Base-by-base conservation (phyloP, 768 basidiomycete species). In the Tricholoma bakamatsutake region DNA sequence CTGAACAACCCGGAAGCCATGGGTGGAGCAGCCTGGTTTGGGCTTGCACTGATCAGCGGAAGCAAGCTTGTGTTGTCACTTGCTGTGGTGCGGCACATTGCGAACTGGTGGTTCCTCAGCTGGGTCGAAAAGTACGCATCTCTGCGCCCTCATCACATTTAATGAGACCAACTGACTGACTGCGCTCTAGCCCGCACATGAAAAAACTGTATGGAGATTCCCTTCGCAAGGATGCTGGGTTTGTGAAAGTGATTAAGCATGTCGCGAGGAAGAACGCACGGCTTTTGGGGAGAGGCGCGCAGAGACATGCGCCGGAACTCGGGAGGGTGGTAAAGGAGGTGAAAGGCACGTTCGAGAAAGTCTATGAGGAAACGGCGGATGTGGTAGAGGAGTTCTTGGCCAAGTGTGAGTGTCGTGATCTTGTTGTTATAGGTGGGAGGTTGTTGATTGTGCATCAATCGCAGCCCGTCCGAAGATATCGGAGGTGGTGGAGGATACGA, bases 231-330 rank as follows among this genome's bases (percentile, higher is more conserved):
- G 96, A 98, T 56, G 96, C 95, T 1, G 97, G 97, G 51, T 90
- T 98, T 60, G 92, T 96, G 62, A 97, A 98, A 75, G 95, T 98
- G n/a, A 87, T 99, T 70, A 95, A 94, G 72, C 90, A 80, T 57
- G 92, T 95, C 9, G 94, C 94, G 3, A 85, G 80, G 65, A 87
- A 86, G 73, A 91, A 93, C 58, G 90, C 85, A 0, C 80, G 81
- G 28, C 77, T 88, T 6, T 67, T 96, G 24, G 90, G 92, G 63
- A 82, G 80, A 9, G 80, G 82, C 30, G 90, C 90, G 10, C 87
- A 83, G n/a, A 81, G 79, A 49, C 90, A 94, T 69, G 90, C 83
- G 6, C 90, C 90, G 0, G 88, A 92, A 63, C 80, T 98, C 57
- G 80, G 81, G 69, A 79, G 90, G 59, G 76, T 80, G 33, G 93